Evolutionary conservation across 2,329 filamentous ascomycete species (phyloP), one percentile per base, ranked within the genome.

Genomic region (Fusarium tuaranense): DNA sequence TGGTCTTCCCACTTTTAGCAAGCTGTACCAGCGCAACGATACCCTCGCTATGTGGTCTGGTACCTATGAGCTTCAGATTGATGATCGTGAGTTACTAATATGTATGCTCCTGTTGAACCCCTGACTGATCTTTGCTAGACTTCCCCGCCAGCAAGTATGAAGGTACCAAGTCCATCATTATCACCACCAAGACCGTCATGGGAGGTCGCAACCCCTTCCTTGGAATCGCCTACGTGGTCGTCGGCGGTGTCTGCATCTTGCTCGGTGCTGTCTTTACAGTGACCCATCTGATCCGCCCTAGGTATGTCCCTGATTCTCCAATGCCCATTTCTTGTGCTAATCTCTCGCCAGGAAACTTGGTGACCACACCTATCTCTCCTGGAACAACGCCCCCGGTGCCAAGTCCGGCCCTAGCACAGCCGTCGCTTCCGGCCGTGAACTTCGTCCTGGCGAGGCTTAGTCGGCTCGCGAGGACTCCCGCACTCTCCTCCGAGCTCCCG

Each of bases 311-410:
- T 34, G 68, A 63, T n/a, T 25, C 27, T 34, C 32, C 27, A 34
- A 5, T n/a, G 2, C 4, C 9, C n/a, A 32, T 16, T 66, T 39
- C 25, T 25, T 39, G 51, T 55, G 41, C 67, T 69, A 36, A 70
- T 18, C 3, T 8, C 7, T 13, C 14, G 25, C n/a, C 76, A 96
- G 97, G 80, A 99, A 98, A 93, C 90, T 99, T 48, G 97, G 97
- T 71, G 97, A 99, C 83, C 97, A 98, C 84, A 98, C 95, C 10
- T 98, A 99, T 82, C 89, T 99, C 59, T 97, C 94, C 27, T 99
- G 97, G 97, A 98, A 98, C 82, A 90, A 91, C 68, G 85, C 84
- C 1, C 87, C 88, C 2, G 76, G 83, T n/a, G 75, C 82, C 71
- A 86, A 87, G 79, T 78, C 83, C 18, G 80, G 84, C 39, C 82